Conservation (phyloP, 2,329 filamentous ascomycete genomes). For the Herpotrichia juniperi region DNA sequence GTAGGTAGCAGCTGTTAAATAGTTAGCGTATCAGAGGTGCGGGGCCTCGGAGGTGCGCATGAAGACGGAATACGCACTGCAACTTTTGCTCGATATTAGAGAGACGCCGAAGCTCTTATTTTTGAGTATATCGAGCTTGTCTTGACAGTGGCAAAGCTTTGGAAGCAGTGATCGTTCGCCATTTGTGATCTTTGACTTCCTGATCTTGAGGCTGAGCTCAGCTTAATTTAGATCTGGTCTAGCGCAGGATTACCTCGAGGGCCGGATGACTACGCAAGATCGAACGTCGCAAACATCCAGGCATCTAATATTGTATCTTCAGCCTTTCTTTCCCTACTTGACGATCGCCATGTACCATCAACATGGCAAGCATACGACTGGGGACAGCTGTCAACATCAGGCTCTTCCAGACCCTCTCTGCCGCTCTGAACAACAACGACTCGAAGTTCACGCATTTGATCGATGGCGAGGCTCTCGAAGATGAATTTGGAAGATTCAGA, state of each 20-base stretch:
- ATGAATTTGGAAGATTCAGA: constrained; percentile 45
- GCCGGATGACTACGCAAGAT: not conserved
- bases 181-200: not conserved
- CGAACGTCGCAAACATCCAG: constrained; percentile 4
- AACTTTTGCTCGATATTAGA: not conserved
- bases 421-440: constrained; percentile 22
- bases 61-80: not conserved
- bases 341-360: constrained; percentile 25
- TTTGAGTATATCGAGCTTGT: not conserved
- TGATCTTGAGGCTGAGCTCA: not conserved
- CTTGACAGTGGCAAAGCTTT: not conserved
- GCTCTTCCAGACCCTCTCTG: constrained; percentile 32
- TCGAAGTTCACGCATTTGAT: constrained; percentile 19
- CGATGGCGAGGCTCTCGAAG: constrained; percentile 37
- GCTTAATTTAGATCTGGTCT: not conserved
- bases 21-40: not conserved
- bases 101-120: not conserved
- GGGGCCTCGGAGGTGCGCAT: not conserved
- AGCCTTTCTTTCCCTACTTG: constrained; percentile 1
- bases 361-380: constrained; percentile 34
- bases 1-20: not conserved
- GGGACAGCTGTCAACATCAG: constrained; percentile 36
- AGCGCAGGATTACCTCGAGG: not conserved
- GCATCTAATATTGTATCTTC: constrained; percentile 13
- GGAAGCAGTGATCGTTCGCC: not conserved